Percentiles rank a stretch among this genome's conserved stretches.
Evolutionary conservation across 106 monocot species (phyloP).

Genomic region (Dioscorea alata): DNA sequence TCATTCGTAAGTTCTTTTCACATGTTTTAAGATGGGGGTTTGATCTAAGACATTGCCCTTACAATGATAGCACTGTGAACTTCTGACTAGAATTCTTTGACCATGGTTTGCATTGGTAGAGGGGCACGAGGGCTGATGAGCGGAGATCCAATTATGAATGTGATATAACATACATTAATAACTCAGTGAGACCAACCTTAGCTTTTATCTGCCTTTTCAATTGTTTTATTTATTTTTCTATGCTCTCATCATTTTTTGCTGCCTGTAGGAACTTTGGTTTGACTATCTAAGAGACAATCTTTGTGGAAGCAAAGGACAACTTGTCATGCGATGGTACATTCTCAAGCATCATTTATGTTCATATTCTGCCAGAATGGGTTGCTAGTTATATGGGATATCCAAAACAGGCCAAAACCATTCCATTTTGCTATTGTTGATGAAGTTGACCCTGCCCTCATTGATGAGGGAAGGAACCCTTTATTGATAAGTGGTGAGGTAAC

Average conservation of each 20-base stretch:
- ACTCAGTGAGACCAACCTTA: slow-evolving; percentile 51
- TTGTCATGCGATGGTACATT: no score
- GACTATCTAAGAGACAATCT: no score
- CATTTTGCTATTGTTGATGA: slow-evolving; percentile 99
- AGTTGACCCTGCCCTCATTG: slow-evolving; percentile 97
- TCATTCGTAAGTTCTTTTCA: no score
- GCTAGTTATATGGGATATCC: slow-evolving; percentile 63
- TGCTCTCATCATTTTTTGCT: background rate
- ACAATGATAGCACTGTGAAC: no score
- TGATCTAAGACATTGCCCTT: no score
- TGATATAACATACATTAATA: slow-evolving; percentile 99
- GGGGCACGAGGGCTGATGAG: slow-evolving; percentile 65
- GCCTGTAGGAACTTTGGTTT: no score
- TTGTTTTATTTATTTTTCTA: background rate
- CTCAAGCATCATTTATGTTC: no score
- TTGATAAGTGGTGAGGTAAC: slow-evolving; percentile 92
- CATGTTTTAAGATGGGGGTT: no score
- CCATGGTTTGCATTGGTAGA: slow-evolving; percentile 38
- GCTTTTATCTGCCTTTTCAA: no score
- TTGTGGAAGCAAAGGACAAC: no score
- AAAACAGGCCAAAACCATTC: slow-evolving; percentile 88
- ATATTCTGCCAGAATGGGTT: slow-evolving; percentile 97
- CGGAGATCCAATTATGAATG: slow-evolving; percentile 83
- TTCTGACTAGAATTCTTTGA: no score
- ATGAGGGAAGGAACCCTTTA: slow-evolving; percentile 97